Conservation (phyloP, 345 rosid species). For the Citrus glauca region DNA sequence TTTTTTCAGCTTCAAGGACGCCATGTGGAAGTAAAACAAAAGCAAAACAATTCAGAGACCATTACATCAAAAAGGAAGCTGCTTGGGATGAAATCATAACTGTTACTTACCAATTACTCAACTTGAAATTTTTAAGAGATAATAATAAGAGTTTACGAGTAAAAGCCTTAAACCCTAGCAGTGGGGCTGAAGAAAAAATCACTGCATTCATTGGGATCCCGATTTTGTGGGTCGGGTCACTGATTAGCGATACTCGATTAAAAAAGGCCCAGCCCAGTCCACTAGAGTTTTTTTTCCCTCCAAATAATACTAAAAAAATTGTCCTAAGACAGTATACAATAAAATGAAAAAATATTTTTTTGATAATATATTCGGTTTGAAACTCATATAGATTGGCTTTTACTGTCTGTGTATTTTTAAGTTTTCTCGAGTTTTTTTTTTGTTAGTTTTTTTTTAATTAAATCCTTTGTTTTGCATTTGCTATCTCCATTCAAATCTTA, state of each 20-base stretch:
- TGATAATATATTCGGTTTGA: not conserved
- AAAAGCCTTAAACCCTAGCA: not conserved
- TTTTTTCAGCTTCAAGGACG: not conserved
- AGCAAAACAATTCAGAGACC: not conserved
- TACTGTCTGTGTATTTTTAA: no score
- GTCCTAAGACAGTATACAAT: no score
- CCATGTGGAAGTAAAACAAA: not conserved
- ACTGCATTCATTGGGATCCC: not conserved
- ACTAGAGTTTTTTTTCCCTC: not conserved
- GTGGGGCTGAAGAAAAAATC: not conserved
- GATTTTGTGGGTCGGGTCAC: not conserved
- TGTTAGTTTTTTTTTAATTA: no score
- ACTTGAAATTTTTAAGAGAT: not conserved
- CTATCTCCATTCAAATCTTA: no score
- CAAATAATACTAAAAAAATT: no score
- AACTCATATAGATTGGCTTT: not conserved
- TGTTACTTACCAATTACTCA: not conserved
- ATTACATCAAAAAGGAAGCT: not conserved
- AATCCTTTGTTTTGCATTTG: no score
- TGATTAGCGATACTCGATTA: not conserved
- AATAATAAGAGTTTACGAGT: no score
- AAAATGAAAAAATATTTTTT: no score
- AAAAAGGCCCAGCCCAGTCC: not conserved
- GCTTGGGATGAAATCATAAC: not conserved
- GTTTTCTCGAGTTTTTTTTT: not conserved